Conservation (phyloP, 2,329 filamentous ascomycete species). For the Microcyclospora pomicola region DNA sequence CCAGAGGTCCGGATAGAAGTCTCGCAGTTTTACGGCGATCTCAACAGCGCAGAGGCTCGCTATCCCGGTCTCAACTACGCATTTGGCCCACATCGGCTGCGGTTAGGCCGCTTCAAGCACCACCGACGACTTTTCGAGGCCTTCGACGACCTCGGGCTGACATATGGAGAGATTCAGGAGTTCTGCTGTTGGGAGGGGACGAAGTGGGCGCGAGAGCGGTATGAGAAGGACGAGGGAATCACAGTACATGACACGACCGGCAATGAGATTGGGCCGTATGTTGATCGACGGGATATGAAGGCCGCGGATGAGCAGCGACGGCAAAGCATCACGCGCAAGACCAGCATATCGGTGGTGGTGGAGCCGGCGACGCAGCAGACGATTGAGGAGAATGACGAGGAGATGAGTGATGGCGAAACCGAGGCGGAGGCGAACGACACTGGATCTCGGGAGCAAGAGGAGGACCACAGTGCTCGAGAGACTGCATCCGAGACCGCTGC, state of each 20-base stretch:
- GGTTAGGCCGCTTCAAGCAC: constrained; percentile 64
- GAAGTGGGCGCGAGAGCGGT: constrained; percentile 68
- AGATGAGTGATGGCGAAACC: constrained; percentile 9
- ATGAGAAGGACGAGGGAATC: constrained; percentile 60
- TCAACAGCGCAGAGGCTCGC: constrained; percentile 66
- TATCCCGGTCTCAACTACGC: constrained; percentile 73
- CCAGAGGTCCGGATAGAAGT: constrained; percentile 69
- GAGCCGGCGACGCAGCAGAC: constrained; percentile 14
- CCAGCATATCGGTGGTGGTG: constrained; percentile 20
- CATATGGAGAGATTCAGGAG: constrained; percentile 52
- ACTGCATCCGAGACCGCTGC: constrained; percentile 11
- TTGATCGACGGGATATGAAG: constrained; percentile 23
- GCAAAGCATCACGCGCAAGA: constrained; percentile 20
- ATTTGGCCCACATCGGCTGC: constrained; percentile 57
- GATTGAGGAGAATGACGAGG: constrained; percentile 13
- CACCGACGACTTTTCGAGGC: constrained; percentile 63
- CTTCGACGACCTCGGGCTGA: constrained; percentile 57
- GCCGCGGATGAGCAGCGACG: constrained; percentile 8
- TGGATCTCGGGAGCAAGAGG: constrained; percentile 3
- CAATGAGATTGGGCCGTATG: constrained; percentile 52
- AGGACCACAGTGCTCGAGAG: constrained; percentile 9
- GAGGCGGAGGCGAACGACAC: constrained; percentile 11
- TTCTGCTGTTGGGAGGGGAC: constrained; percentile 76
- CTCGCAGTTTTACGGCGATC: constrained; percentile 62
- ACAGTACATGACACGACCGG: constrained; percentile 57